Evolutionary conservation across 2,329 filamentous ascomycete species (phyloP).

Genomic region (Arthroderma sp.): DNA sequence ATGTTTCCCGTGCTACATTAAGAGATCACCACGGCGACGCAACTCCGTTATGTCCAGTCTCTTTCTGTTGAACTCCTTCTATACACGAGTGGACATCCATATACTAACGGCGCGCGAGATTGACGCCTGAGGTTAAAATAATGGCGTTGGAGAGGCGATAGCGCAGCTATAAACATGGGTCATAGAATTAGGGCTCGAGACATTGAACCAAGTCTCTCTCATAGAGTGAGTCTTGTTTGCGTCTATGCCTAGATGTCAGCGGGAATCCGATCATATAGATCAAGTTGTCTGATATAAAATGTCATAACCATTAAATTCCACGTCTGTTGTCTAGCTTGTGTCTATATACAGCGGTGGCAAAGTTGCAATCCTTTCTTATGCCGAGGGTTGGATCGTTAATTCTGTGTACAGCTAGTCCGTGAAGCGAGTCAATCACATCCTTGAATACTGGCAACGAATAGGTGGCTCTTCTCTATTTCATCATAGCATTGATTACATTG

Average conservation of each 20-base stretch:
- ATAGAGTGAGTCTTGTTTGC: too few species aligned
- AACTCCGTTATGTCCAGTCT: too few species aligned
- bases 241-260: not conserved
- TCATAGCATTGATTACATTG: slow-evolving; percentile 64
- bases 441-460: not conserved
- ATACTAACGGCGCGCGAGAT: too few species aligned
- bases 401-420: not conserved
- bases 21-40: too few species aligned
- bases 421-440: not conserved
- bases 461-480: slow-evolving; percentile 21
- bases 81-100: too few species aligned
- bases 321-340: not conserved
- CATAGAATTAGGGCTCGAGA: too few species aligned
- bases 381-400: not conserved
- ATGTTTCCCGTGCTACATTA: too few species aligned
- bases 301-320: not conserved
- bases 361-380: not conserved
- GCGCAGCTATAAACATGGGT: too few species aligned
- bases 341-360: slow-evolving; percentile 1
- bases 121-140: too few species aligned
- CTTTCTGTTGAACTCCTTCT: too few species aligned
- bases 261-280: not conserved
- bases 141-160: too few species aligned
- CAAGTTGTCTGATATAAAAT: not conserved
- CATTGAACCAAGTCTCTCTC: too few species aligned